Conservation (phyloP, 345 rosid species). For the Populus euphratica region DNA sequence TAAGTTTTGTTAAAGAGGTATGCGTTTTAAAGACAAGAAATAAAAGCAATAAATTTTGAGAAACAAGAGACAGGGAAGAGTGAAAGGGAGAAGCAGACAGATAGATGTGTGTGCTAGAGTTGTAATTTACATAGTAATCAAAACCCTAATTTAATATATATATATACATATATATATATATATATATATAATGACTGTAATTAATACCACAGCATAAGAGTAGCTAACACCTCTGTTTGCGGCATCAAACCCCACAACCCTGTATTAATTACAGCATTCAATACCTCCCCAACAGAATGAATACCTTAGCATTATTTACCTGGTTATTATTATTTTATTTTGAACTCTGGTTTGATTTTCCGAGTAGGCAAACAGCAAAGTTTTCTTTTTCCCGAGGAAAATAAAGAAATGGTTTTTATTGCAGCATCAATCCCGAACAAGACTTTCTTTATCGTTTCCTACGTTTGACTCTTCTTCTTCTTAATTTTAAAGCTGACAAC, state of each 20-base stretch:
- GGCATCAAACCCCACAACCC: background rate
- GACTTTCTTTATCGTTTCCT: background rate
- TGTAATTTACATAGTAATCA: constrained; percentile 23
- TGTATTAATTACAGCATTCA: constrained; percentile 40
- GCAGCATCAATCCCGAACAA: constrained; percentile 11
- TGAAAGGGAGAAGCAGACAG: constrained; percentile 10
- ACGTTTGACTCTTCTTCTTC: background rate
- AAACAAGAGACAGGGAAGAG: background rate
- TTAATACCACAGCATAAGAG: constrained; percentile 25
- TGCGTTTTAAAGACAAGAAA: background rate
- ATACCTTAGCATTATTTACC: constrained; percentile 12
- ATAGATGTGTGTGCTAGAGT: constrained; percentile 1
- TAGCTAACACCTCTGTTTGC: constrained; percentile 16
- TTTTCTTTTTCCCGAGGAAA: background rate
- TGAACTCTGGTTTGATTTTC: constrained; percentile 6
- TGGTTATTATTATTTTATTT: background rate
- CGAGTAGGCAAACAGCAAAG: constrained; percentile 22
- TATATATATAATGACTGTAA: constrained; percentile 20
- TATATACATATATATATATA: background rate
- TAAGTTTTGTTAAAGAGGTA: background rate
- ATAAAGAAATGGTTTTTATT: background rate
- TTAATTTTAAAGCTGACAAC: constrained; percentile 16
- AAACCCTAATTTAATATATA: background rate
- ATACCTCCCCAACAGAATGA: constrained; percentile 32
- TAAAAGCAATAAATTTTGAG: constrained; percentile 10